A percentile compares a stretch with the other conserved stretches of the same genome.
Conservation (phyloP, 805 yeast species). For the Tetrapisispora arboricola region DNA sequence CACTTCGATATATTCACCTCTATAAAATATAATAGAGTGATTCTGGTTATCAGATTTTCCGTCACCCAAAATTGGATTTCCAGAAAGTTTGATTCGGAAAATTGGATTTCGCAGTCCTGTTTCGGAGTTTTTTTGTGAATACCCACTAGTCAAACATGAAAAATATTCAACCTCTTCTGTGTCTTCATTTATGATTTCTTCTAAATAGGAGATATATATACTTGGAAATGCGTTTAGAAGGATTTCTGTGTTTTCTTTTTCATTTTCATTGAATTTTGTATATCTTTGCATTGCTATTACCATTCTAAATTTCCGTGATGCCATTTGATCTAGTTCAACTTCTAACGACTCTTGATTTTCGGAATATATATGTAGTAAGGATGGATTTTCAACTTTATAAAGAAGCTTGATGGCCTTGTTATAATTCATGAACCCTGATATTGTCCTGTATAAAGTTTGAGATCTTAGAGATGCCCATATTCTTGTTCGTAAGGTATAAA, state of each 20-base stretch:
- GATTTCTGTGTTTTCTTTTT: constrained; percentile 55
- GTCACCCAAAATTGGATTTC: constrained; percentile 92
- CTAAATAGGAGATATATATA: constrained; percentile 44
- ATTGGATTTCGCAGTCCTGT: constrained; percentile 52
- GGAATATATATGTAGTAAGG: constrained; percentile 36
- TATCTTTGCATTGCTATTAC: constrained; percentile 83
- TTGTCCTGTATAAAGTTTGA: constrained; percentile 75
- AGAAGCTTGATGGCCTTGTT: constrained; percentile 60
- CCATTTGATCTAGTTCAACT: constrained; percentile 58
- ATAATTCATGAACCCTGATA: constrained; percentile 78
- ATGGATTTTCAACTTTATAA: constrained; percentile 56
- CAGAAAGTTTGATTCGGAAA: constrained; percentile 66
- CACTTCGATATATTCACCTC: constrained; percentile 93
- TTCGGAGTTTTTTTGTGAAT: constrained; percentile 41
- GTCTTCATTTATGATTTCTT: constrained; percentile 30
- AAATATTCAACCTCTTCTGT: constrained; percentile 31
- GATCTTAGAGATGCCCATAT: constrained; percentile 81
- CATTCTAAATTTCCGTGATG: constrained; percentile 68
- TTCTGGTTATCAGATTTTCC: constrained; percentile 96
- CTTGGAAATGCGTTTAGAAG: constrained; percentile 68
- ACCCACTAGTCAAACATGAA: constrained; percentile 62
- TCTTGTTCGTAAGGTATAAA: constrained; percentile 59
- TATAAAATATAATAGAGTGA: constrained; percentile 70
- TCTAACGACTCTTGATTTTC: constrained; percentile 48
- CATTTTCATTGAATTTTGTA: constrained; percentile 52